These are phyloP conservation scores for Rhizomucor miehei DNA, from an alignment of 371 early-diverging fungal species.

Conservation along the genomic window DNA sequence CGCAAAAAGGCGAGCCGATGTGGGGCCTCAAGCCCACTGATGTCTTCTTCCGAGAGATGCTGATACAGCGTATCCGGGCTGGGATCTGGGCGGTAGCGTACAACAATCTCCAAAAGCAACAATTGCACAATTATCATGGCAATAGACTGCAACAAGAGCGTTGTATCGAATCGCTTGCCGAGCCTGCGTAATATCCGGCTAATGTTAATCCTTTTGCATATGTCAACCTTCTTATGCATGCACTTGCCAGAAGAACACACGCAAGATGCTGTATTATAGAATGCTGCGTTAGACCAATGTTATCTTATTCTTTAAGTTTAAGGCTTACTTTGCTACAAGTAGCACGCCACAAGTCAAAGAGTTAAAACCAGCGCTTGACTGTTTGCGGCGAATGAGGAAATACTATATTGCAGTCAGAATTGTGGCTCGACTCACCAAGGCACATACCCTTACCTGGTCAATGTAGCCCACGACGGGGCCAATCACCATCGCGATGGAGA, in stretches of 20 bases:
- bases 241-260: conserved; percentile 20
- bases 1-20: conserved; percentile 7
- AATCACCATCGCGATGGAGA: conserved; percentile 22
- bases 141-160: conserved; percentile 59
- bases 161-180: conserved; percentile 57
- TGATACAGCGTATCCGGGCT: conserved; percentile 18
- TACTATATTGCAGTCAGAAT: conserved; percentile 10
- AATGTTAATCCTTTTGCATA: background rate
- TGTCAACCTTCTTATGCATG: background rate
- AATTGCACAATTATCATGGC: conserved; percentile 60
- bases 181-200: conserved; percentile 19
- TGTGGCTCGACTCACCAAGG: too few species aligned
- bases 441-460: conserved; percentile 21
- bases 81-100: conserved; percentile 24
- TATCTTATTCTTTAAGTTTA: background rate
- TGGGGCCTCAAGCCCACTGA: conserved; percentile 12
- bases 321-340: conserved; percentile 24
- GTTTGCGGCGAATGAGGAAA: conserved; percentile 15
- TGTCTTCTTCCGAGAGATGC: conserved; percentile 12
- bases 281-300: background rate
- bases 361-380: conserved; percentile 28
- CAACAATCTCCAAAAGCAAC: conserved; percentile 45
- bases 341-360: conserved; percentile 26
- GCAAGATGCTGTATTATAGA: conserved; percentile 12
- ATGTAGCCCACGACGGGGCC: conserved; percentile 26